These are phyloP conservation scores for Silene noctiflora DNA, from an alignment of 179 eudicot species.

Conservation along the genomic window DNA sequence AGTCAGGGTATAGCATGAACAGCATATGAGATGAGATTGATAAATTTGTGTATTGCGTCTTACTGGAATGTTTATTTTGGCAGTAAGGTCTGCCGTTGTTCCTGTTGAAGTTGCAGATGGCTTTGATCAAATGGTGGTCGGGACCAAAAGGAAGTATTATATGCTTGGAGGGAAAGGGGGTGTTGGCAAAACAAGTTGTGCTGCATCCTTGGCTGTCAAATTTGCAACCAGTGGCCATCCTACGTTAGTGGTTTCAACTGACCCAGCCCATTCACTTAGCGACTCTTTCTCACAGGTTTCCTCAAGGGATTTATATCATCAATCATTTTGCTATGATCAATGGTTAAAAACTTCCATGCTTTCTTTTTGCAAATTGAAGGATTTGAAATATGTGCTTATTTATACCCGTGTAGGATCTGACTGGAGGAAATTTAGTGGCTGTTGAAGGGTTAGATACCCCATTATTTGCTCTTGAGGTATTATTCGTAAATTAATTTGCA, in stretches of 20 bases:
- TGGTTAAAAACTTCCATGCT: not conserved
- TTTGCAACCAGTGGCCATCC: conserved; percentile 98
- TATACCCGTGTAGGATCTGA: conserved; percentile 55
- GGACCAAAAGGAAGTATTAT: conserved; percentile 85
- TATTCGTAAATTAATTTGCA: not conserved
- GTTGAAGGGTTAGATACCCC: conserved; percentile 88
- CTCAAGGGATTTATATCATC: not conserved
- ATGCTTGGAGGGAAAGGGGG: conserved; percentile 99
- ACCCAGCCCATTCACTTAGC: conserved; percentile 98
- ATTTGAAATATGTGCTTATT: not conserved
- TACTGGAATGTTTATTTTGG: conserved; percentile 14
- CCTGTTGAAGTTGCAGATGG: conserved; percentile 63
- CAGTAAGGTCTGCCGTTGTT: conserved; percentile 73
- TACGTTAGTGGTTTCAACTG: conserved; percentile 95
- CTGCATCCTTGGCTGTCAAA: conserved; percentile 95
- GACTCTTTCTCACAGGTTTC: conserved; percentile 96
- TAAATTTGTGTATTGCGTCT: not conserved
- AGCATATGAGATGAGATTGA: not conserved
- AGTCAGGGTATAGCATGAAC: not conserved
- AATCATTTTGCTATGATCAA: too few relatives aligned
- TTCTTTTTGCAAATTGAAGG: not conserved
- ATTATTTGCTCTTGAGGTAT: conserved; percentile 93
- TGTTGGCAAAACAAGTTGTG: conserved; percentile 98
- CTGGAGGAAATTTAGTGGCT: conserved; percentile 82
- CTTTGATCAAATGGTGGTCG: conserved; percentile 86